phyloP scores from a whole-genome alignment of 202 grass and related monocot species.

The Sporobolus alterniflorus region DNA sequence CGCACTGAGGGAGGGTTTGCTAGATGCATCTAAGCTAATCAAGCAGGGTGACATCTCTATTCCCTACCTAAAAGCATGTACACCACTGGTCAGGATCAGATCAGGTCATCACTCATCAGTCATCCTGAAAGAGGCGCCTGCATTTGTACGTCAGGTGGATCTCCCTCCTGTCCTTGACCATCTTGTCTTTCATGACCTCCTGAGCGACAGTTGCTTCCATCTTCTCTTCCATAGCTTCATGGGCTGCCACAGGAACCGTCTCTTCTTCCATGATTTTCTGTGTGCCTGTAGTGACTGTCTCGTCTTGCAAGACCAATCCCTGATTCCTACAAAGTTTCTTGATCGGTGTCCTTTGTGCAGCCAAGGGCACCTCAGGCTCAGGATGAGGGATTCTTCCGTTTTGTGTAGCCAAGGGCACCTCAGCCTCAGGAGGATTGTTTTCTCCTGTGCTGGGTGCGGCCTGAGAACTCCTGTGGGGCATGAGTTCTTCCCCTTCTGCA shows the following conservation, averaged over 20 bases:
- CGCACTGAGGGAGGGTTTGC: background rate
- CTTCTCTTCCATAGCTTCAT: background rate
- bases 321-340: conserved; percentile 68
- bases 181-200: background rate
- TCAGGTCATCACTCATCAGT: background rate
- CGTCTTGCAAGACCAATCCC: conserved; percentile 53
- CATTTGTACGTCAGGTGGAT: conserved; percentile 39
- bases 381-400: background rate
- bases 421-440: background rate
- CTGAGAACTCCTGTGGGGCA: conserved; percentile 49
- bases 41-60: conserved; percentile 5
- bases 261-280: background rate
- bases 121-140: conserved; percentile 34
- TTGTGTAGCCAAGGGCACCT: background rate
- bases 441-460: background rate
- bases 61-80: conserved; percentile 22
- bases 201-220: background rate
- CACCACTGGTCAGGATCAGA: background rate
- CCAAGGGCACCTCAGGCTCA: background rate
- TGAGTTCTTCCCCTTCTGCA: conserved; percentile 51
- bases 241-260: background rate
- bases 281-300: background rate
- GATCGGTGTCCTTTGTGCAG: conserved; percentile 38
- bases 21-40: background rate
- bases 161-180: conserved; percentile 8